Base-by-base conservation (phyloP, 345 rosid genomes). In the Boechera retrofracta region DNA sequence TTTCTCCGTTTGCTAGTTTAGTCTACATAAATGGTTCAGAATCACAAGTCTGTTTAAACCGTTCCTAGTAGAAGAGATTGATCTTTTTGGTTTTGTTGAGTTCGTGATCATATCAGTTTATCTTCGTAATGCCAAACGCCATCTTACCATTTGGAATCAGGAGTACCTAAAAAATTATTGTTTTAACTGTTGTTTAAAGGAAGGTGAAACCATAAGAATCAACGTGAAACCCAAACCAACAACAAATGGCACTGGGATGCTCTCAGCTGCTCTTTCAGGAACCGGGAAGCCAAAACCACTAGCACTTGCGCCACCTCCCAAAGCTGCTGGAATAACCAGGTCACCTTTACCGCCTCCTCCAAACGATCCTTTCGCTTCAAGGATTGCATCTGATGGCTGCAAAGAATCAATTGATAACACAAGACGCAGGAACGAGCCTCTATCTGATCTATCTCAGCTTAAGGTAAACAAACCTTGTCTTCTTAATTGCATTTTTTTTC, bases 121-220 rank as follows among this genome's bases (percentile, higher is more conserved):
- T 39, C 11, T 39, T 10, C 4, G 42, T 38, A 38, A 38, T 38
- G 10, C 12, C 3, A 8, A 38, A 38, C 10, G 9, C 42, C 8
- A 38, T 38, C 51, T 26, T 72, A 28, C 10, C 28, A 31, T 42
- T 54, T 5, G 41, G 8, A 52, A 10, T 62, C 53, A 1, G 57
- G 55, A 32, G 16, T 26, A 35, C 3, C 54, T 48, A 12, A 51
- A 49, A 53, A 5, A 31, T 32, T 69, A 11, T 60, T 39, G 16
- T 39, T 41, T 26, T 55, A 3, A 31, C 7, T 36, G 41, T 8
- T 36, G 41, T 36, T 69, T 82, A 0, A 71, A 96, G 99, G 99
- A 96, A 82, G 99, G 99, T 59, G 98, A 96, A 84, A 96, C 99
- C 6, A 96, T 96, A 56, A 86, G 96, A 76, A 96, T 96, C 83